Base-by-base conservation (phyloP, 305 asterid genomes). In the Striga hermonthica region DNA sequence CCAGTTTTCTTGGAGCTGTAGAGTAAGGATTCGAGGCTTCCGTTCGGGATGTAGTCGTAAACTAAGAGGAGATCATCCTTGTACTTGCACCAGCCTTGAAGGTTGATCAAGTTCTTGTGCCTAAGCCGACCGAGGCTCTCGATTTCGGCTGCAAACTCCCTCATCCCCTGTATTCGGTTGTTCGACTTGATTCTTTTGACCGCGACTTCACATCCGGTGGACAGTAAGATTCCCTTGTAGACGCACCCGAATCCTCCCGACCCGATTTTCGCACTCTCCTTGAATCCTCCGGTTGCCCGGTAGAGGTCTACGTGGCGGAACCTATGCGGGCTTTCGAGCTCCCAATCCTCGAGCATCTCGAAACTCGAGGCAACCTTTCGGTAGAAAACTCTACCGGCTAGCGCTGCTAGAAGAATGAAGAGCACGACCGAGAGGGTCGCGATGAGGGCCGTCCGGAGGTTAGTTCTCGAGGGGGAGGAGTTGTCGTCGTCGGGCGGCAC, bases 51-150 rank as follows among this genome's bases (percentile, higher is more conserved):
- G 57, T 75, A 83, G 43, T 89, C 96, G 54, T 89, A 86, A 12
- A 87, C 83, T 11, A 89, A 69, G 57, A 83, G 79, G 35, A 89
- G 93, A 39, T 79, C 86, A 28, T 74, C 79, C 39, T 79, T 87
- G 60, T 78, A 31, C 78, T 87, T 89, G 45, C 96, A 89, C 95
- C 96, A 89, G 13, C 96, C 96, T 55, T 79, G 90, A 12, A 89
- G 90, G 60, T 85, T 78, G 60, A 89, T 90, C 11, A 89, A 61
- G 68, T 89, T 74, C 49, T 80, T 89, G 76, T 89, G 96, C 67
- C 96, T 83, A 28, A 86, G 64, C 54, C 84, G 78, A 49, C 96
- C 95, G 34, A 89, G 60, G 50, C 89, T 74, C 75, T 84, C 91
- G 7, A 89, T 89, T 66, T 89, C 96, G 0, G 96, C 95, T 0